Percentiles rank a stretch among this genome's conserved stretches.
phyloP scores from a whole-genome alignment of 23 red algal species.

The Gracilaria caudata region DNA sequence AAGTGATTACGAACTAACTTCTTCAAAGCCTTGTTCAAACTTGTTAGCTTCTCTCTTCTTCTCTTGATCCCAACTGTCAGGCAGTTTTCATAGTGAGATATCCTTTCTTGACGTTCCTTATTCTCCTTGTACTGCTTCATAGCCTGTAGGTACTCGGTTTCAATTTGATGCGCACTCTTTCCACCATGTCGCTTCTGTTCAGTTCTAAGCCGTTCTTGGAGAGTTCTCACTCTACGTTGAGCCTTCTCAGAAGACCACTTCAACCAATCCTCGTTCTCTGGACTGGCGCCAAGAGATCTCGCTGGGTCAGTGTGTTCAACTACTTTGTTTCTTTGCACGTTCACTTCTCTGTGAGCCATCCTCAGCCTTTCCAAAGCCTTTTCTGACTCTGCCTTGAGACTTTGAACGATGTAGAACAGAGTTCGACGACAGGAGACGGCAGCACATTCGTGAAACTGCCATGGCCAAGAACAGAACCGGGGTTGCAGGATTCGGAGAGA shows the following conservation, averaged over 20 bases:
- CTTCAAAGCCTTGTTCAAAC: slow-evolving; percentile 32
- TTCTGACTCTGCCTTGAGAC: slow-evolving; percentile 12
- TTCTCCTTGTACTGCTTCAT: slow-evolving; percentile 54
- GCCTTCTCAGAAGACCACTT: slow-evolving; percentile 40
- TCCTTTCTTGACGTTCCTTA: neutral
- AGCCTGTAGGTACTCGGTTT: slow-evolving; percentile 67
- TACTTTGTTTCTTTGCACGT: slow-evolving; percentile 22
- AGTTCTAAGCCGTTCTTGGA: slow-evolving; percentile 39
- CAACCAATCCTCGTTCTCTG: slow-evolving; percentile 34
- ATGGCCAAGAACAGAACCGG: slow-evolving; percentile 29
- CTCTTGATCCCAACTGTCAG: slow-evolving; percentile 46
- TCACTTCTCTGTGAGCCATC: slow-evolving; percentile 41
- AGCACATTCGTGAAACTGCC: slow-evolving; percentile 38
- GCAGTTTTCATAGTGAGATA: slow-evolving; percentile 30
- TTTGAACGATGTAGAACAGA: slow-evolving; percentile 20
- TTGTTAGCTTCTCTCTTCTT: slow-evolving; percentile 23
- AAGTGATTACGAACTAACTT: slow-evolving; percentile 62
- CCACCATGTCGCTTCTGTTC: slow-evolving; percentile 69
- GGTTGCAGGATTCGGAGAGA: slow-evolving; percentile 43
- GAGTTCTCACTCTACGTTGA: slow-evolving; percentile 43
- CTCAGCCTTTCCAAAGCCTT: neutral
- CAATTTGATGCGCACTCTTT: slow-evolving; percentile 62
- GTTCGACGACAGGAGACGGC: slow-evolving; percentile 20
- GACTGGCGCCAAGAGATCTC: slow-evolving; percentile 14
- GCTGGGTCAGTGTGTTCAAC: slow-evolving; percentile 27